Conservation (phyloP, 108 stramenopile species). For the Cylindrotheca closterium region DNA sequence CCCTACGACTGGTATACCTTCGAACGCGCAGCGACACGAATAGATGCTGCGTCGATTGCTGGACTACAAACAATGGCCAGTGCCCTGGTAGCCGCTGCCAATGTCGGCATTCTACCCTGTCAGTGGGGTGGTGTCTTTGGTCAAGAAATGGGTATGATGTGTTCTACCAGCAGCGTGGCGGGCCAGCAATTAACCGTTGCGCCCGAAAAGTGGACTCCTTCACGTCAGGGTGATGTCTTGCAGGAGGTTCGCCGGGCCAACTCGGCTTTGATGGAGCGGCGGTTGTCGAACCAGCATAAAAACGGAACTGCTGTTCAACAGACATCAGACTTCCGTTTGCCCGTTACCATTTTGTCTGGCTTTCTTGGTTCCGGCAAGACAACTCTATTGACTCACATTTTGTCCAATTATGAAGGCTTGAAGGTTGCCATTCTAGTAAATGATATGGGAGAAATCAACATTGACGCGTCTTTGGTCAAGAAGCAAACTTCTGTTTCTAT, state of each 20-base stretch:
- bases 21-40: constrained; percentile 23
- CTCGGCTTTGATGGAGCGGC: too few species aligned
- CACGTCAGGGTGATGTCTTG: too few species aligned
- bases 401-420: constrained; percentile 61
- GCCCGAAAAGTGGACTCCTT: too few species aligned
- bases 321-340: too few species aligned
- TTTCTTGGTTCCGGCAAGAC: constrained; percentile 95
- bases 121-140: constrained; percentile 64
- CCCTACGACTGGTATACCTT: constrained; percentile 64
- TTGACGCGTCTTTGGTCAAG: constrained; percentile 86
- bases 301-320: too few species aligned
- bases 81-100: constrained; percentile 29
- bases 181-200: constrained; percentile 61
- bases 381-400: constrained; percentile 74
- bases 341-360: constrained; percentile 92
- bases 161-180: too few species aligned
- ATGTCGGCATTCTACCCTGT: constrained; percentile 38
- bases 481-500: constrained; percentile 8
- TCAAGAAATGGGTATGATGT: constrained; percentile 37
- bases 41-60: constrained; percentile 39
- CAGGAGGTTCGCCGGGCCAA: too few species aligned
- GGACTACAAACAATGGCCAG: constrained; percentile 12
- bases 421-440: constrained; percentile 91
- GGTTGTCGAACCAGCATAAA: too few species aligned
- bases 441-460: constrained; percentile 92